Evolutionary conservation across 805 yeast species (phyloP).

Genomic region (Zygosaccharomyces kombuchaensis): DNA sequence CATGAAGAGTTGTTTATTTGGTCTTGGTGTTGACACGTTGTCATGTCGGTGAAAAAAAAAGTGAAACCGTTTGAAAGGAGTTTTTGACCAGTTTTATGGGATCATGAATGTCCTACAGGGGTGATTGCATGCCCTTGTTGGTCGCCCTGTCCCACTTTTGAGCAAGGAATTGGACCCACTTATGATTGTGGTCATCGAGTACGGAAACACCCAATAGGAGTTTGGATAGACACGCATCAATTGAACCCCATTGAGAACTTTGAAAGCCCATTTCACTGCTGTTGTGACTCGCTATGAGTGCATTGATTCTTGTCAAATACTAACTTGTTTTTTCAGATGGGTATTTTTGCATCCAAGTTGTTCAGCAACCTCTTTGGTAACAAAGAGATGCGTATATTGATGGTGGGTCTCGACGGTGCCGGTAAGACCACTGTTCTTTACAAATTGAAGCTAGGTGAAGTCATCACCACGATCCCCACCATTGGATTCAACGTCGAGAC

Average conservation of each 20-base stretch:
- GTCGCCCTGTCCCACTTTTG: neutral
- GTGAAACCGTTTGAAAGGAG: neutral
- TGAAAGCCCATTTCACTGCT: neutral
- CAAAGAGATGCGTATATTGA: conserved; percentile 95
- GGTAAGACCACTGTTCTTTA: conserved; percentile 97
- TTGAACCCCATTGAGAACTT: neutral
- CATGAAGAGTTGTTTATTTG: neutral
- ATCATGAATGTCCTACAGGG: neutral
- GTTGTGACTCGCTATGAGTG: neutral
- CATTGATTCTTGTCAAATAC: neutral
- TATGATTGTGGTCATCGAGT: neutral
- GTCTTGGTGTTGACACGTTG: conserved; percentile 3
- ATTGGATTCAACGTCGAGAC: conserved; percentile 97
- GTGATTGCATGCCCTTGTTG: neutral
- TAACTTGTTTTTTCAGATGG: conserved; percentile 51
- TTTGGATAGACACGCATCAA: neutral
- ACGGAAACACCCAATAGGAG: neutral
- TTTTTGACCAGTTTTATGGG: neutral
- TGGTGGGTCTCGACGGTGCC: conserved; percentile 98
- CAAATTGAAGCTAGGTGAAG: conserved; percentile 92
- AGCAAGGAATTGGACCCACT: neutral
- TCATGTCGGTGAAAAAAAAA: neutral
- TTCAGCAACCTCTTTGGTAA: conserved; percentile 94
- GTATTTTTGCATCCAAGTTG: conserved; percentile 90
- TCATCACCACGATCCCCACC: conserved; percentile 93